Evolutionary conservation across 1,284 basidiomycete genomes (phyloP).

Genomic region (Singerocomus inundabilis): DNA sequence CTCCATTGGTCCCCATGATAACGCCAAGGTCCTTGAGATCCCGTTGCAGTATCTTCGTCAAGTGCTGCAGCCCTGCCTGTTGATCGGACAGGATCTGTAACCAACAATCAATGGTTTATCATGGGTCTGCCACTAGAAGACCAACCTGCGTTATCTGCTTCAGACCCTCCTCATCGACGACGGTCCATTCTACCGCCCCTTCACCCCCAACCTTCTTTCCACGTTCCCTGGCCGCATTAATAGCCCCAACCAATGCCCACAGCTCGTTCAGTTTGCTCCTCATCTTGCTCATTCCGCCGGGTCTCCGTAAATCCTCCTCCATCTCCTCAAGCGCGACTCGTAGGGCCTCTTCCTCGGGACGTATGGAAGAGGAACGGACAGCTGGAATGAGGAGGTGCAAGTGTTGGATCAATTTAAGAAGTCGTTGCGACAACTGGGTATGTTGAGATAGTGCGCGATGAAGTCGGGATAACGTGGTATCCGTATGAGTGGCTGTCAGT

Average conservation of each 20-base stretch:
- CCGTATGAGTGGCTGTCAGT: conserved; percentile 64
- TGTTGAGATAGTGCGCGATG: conserved; percentile 66
- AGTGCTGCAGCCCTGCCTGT: conserved; percentile 76
- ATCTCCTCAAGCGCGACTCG: conserved; percentile 70
- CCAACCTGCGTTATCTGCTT: conserved; percentile 72
- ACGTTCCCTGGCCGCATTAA: conserved; percentile 61
- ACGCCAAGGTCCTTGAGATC: conserved; percentile 70
- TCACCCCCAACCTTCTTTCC: conserved; percentile 44
- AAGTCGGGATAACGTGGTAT: conserved; percentile 70
- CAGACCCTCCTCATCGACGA: conserved; percentile 82
- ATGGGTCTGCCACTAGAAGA: background rate
- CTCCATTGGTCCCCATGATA: conserved; percentile 54
- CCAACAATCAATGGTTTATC: conserved; percentile 6
- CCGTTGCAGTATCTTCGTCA: conserved; percentile 72
- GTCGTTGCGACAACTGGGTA: conserved; percentile 71
- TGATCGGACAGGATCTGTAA: conserved; percentile 73
- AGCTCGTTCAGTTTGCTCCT: conserved; percentile 78
- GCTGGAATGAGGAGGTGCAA: conserved; percentile 79
- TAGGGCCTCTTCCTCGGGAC: conserved; percentile 80
- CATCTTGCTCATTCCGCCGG: conserved; percentile 53
- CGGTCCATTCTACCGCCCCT: conserved; percentile 65
- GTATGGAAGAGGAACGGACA: conserved; percentile 72
- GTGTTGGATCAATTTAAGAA: conserved; percentile 73
- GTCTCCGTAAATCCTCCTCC: conserved; percentile 67
- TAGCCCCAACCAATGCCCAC: conserved; percentile 83